Evolutionary conservation across 805 yeast species (phyloP), one percentile per base, ranked within the genome.

Genomic region (Candida quercuum): DNA sequence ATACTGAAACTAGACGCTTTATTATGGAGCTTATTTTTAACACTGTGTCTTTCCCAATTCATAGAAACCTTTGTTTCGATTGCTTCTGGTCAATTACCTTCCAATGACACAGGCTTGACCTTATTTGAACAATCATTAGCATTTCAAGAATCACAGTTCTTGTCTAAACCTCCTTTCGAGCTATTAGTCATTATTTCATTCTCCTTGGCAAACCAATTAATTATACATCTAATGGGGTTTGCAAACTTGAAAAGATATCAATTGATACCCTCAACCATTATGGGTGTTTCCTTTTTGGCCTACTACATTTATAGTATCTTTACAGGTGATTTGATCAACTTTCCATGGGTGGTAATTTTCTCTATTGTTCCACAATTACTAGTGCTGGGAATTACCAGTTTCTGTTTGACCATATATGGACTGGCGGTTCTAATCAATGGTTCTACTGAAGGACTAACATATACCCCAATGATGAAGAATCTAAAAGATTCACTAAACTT

Each of bases 111-210:
- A 13, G 86, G 86, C 0, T 63, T 83, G 45, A 79, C 93, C 0
- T 60, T 84, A 25, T 82, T 84, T 58, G 93, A 85, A 55, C 81
- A 78, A 49, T 81, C 91, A 4, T 56, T 82, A 13, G 85, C 86
- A 11, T 81, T 81, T 52, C 89, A 83, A 49, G 93, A 84, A 48
- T 78, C 72, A 40, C 82, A 72, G 54, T 65, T 68, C 31, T 60
- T 65, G 24, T 61, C 38, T 37, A 60, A 68, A 34, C 86, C 78
- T 23, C 71, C 78, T 1, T 71, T 66, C 34, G 85, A 70, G 51
- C 61, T 73, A 32, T 64, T 74, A 30, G 58, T 67, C 9, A 63
- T 77, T 3, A 69, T 79, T n/a, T 41, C 77, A 7, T 72, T 76
- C 49, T 78, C 82, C 41, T 56, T 82, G 1, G 38, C 69, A 1